Evolutionary conservation across 441 rosid genomes (phyloP).

Genomic region (Populus trichocarpa): DNA sequence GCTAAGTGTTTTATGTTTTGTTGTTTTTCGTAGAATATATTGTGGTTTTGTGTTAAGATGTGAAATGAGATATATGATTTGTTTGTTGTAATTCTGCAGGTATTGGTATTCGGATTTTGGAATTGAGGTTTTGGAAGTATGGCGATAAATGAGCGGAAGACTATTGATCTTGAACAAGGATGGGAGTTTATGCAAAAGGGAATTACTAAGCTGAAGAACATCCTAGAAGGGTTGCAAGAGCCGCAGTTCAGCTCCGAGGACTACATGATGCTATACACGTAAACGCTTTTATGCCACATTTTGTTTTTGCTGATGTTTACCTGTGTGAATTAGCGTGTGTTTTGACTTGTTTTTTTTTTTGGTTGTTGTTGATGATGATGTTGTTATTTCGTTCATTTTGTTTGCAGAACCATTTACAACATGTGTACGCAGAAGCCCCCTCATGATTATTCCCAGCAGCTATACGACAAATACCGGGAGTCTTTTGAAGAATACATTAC

Average conservation of each 20-base stretch:
- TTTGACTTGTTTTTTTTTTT: no score
- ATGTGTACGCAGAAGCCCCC: slow-evolving; percentile 98
- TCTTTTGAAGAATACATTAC: slow-evolving; percentile 77
- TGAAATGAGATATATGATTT: slow-evolving; percentile 1
- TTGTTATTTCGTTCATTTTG: slow-evolving; percentile 1
- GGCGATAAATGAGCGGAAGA: slow-evolving; percentile 78
- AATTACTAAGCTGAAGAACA: slow-evolving; percentile 69
- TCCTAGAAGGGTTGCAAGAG: slow-evolving; percentile 67
- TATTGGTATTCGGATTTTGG: slow-evolving; percentile 5
- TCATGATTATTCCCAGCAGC: slow-evolving; percentile 83
- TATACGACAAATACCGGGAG: slow-evolving; percentile 80
- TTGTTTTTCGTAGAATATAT: not conserved
- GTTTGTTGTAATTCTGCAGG: slow-evolving; percentile 10
- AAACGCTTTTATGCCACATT: slow-evolving; percentile 20
- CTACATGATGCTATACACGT: slow-evolving; percentile 94
- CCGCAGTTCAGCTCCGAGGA: slow-evolving; percentile 70
- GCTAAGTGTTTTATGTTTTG: not conserved
- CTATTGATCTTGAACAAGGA: slow-evolving; percentile 69
- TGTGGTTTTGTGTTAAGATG: not conserved
- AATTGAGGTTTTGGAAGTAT: slow-evolving; percentile 21
- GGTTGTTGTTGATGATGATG: not conserved
- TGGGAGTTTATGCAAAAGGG: slow-evolving; percentile 64
- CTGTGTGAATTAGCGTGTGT: not conserved
- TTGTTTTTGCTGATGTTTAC: not conserved
- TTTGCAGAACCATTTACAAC: slow-evolving; percentile 72